Evolutionary conservation across 2,329 filamentous ascomycete species (phyloP), one percentile per base, ranked within the genome.

Genomic region (Ophiocordyceps camponoti-floridani): DNA sequence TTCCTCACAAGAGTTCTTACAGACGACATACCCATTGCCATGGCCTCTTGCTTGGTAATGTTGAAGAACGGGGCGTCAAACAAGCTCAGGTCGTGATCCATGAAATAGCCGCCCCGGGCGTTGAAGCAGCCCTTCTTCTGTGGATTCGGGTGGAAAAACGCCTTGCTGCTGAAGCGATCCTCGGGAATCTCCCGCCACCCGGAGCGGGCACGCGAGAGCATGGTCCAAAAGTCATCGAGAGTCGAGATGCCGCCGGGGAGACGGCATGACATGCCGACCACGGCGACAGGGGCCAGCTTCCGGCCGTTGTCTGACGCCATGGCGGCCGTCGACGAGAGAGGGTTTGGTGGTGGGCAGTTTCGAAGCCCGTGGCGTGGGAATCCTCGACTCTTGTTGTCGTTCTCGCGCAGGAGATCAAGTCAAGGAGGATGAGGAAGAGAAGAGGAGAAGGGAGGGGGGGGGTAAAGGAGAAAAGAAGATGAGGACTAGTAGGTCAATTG

Each of bases 41-140:
- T 59, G 27, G 66, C 69, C 53, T 73, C 68, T 48, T 68, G 66
- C 48, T 66, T 61, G 0, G 68, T 69, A n/a, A 72, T 56, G 41
- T 64, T 64, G 52, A 74, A 74, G 51, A 73, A 73, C 0, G 67
- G 65, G 0, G 69, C 69, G 43, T 73, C 70, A 46, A 73, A 73
- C 3, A 59, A 57, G 8, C 61, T 58, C 26, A 68, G 56, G 46
- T 73, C 68, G 18, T 61, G 59, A 41, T 66, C 61, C 47, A 74
- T 55, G 43, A 69, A 70, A 51, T 65, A 63, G 2, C 58, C 59
- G 4, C 58, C 56, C 19, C 49, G 51, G 1, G 58, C 52, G 43
- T 64, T 67, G 47, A 60, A 58, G 43, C 57, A 56, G 6, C 65
- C 66, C 23, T 57, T 62, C 49, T 65, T 65, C 37, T 61, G 62